Base-by-base conservation (phyloP, 768 basidiomycete species). In the Tricholoma sp. region DNA sequence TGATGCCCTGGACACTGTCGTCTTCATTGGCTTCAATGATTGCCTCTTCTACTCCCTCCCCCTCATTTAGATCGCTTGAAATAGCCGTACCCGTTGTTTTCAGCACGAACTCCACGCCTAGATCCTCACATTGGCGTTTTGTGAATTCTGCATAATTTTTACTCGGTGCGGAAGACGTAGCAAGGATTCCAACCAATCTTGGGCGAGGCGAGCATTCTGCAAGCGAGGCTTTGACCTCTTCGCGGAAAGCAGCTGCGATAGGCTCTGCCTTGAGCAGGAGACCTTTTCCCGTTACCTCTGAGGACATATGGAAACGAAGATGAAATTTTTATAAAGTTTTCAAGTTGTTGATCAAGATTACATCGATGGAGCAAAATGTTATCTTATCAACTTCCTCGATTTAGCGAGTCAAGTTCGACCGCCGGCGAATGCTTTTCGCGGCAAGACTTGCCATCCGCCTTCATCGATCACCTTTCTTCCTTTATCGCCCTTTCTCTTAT, bases 11-110 rank as follows among this genome's bases (percentile, higher is more conserved):
- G 9, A 96, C 83, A 55, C 76, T 78, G 12, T 76, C 75, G 66
- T 98, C 94, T 59, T 89, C 89, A 67, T 99, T 99, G 7, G 95
- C 94, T 66, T 94, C 91, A 31, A 98, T 86, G 63, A 98, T 96
- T 7, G 91, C 95, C 70, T 96, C 91, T 70, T 99, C 97, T 7
- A 94, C 94, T 10, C 91, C 94, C 29, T 94, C 92, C 0, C 91
- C 91, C 46, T 91, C 89, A 0, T 77, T 82, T 5, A 83, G 73
- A 68, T 80, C 78, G 3, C 74, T 75, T 21, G 78, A 77, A 21
- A 78, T 71, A 4, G 86, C 85, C 4, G 83, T 80, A 0, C 89
- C 92, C 6, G 85, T 86, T 58, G 74, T 76, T 64, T 83, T 85
- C 57, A 99, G 77, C 52, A 91, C 85, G 68, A 94, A 99, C 34